Evolutionary conservation across 2,329 filamentous ascomycete genomes (phyloP).

Genomic region (Pyrenochaeta sp.): DNA sequence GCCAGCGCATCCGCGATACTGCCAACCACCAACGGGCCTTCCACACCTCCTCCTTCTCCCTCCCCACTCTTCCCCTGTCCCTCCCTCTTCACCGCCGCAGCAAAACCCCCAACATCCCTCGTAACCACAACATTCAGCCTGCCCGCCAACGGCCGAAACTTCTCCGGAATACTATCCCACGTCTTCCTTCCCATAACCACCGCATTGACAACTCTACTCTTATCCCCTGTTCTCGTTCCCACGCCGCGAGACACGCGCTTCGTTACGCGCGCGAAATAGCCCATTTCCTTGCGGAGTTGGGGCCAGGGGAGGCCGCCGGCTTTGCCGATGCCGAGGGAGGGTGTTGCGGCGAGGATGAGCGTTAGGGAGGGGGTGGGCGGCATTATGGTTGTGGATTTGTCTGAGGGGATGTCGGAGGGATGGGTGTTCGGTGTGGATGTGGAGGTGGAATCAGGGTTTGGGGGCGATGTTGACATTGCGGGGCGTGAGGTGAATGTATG

Average conservation of each 20-base stretch:
- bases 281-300: constrained; percentile 88
- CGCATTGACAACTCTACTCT: constrained; percentile 61
- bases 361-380: constrained; percentile 68
- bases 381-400: constrained; percentile 23
- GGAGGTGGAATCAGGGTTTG: not conserved
- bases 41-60: constrained; percentile 3
- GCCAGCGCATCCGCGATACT: constrained; percentile 55
- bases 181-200: constrained; percentile 99
- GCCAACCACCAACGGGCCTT: constrained; percentile 62
- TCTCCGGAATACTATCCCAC: constrained; percentile 85
- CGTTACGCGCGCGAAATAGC: constrained; percentile 91
- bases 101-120: constrained; percentile 45
- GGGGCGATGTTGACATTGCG: not conserved
- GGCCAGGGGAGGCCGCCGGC: constrained; percentile 86
- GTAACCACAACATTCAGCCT: constrained; percentile 85
- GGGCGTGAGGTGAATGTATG: too few species aligned
- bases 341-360: constrained; percentile 94
- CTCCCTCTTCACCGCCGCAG: not conserved
- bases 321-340: constrained; percentile 85
- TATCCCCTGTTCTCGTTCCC: constrained; percentile 1
- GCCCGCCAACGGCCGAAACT: constrained; percentile 79
- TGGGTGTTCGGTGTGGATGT: not conserved
- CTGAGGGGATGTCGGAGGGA: constrained; percentile 2
- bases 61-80: constrained; percentile 14
- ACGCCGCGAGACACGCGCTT: constrained; percentile 64